These are phyloP conservation scores for Chlamydomonas sphaeroides DNA, from an alignment of 139 green algal species.

Conservation along the genomic window DNA sequence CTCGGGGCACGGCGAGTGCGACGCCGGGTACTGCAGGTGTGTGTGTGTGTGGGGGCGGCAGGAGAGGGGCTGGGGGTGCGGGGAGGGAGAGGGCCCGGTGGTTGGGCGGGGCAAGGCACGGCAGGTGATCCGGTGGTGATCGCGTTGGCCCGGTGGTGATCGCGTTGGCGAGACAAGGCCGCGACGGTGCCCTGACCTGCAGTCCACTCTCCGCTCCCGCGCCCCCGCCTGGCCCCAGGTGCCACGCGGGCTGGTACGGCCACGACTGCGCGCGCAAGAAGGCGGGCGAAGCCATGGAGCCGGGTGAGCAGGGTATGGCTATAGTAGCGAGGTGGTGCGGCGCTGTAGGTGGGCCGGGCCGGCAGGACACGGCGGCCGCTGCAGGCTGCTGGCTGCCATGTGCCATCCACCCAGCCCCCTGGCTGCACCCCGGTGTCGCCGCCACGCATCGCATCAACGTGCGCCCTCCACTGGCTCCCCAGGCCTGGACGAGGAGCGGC, in stretches of 20 bases:
- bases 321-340: background rate
- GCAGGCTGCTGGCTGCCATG: background rate
- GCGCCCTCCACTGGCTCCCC: background rate
- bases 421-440: background rate
- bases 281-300: constrained; percentile 37
- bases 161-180: too few species aligned
- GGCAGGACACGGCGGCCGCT: too few species aligned
- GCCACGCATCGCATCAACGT: background rate
- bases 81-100: too few species aligned
- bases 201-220: too few species aligned
- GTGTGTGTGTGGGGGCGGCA: too few species aligned
- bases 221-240: constrained; percentile 23
- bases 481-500: constrained; percentile 5
- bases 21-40: constrained; percentile 31
- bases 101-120: too few species aligned
- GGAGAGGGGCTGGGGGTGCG: too few species aligned
- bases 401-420: background rate
- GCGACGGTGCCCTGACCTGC: too few species aligned
- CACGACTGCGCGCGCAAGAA: constrained; percentile 58
- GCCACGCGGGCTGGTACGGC: constrained; percentile 58
- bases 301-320: background rate
- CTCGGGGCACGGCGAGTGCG: constrained; percentile 58
- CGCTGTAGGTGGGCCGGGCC: background rate
- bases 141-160: too few species aligned
- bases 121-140: too few species aligned